Evolutionary conservation across 495 filamentous ascomycete species (phyloP).

Genomic region (Podospora pseudopauciseta): DNA sequence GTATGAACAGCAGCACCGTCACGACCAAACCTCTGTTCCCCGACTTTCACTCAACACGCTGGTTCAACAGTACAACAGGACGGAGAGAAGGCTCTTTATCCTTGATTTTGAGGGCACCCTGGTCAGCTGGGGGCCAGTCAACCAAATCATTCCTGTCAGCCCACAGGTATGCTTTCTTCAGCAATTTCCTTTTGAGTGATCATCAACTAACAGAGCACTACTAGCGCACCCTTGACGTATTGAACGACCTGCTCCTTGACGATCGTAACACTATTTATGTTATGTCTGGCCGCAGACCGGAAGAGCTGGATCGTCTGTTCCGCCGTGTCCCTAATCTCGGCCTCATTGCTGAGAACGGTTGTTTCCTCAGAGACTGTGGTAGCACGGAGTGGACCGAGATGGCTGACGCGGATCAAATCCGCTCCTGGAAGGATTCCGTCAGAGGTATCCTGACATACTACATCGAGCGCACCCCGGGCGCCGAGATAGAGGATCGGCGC

Average conservation of each 20-base stretch:
- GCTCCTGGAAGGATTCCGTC: constrained; percentile 74
- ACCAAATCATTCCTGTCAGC: constrained; percentile 74
- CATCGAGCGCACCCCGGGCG: constrained; percentile 79
- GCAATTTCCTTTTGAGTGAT: constrained; percentile 15
- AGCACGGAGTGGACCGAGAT: constrained; percentile 67
- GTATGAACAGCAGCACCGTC: constrained; percentile 76
- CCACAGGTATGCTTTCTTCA: constrained; percentile 53
- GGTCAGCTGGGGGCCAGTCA: constrained; percentile 75
- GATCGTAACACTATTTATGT: constrained; percentile 83
- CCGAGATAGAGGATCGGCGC: constrained; percentile 78
- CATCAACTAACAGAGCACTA: constrained; percentile 27
- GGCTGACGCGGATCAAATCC: constrained; percentile 61
- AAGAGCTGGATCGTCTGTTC: constrained; percentile 85
- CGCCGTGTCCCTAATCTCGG: constrained; percentile 71
- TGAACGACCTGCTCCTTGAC: constrained; percentile 76
- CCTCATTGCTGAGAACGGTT: constrained; percentile 89
- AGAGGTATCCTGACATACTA: constrained; percentile 78
- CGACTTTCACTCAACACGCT: constrained; percentile 67
- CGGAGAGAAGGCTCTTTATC: constrained; percentile 71
- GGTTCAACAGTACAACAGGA: constrained; percentile 57
- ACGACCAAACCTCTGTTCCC: constrained; percentile 79
- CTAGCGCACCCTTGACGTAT: constrained; percentile 62
- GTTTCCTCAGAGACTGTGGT: constrained; percentile 72
- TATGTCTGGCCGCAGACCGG: constrained; percentile 80
- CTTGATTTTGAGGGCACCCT: constrained; percentile 91